phyloP scores from a whole-genome alignment of 169 alveolate species.

The Plasmodium malariae region DNA sequence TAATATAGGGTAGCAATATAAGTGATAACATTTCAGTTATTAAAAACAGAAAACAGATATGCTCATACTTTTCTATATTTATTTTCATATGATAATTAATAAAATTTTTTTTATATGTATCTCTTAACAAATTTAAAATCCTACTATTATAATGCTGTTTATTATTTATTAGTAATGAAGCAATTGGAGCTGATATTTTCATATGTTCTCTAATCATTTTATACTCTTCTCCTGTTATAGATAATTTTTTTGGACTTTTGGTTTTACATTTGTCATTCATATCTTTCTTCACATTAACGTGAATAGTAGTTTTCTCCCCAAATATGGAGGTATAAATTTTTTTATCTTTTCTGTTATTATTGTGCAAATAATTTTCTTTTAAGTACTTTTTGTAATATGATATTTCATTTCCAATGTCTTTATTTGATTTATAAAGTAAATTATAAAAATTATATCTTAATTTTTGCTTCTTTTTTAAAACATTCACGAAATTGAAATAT shows the following conservation, averaged over 20 bases:
- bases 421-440: slow-evolving; percentile 17
- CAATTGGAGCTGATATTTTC: neutral
- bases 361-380: slow-evolving; percentile 44
- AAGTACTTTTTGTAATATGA: slow-evolving; percentile 40
- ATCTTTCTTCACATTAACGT: slow-evolving; percentile 40
- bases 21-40: slow-evolving; percentile 66
- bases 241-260: slow-evolving; percentile 5
- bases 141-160: slow-evolving; percentile 52
- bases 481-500: slow-evolving; percentile 61
- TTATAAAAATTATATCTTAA: slow-evolving; percentile 41
- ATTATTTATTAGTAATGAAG: slow-evolving; percentile 16
- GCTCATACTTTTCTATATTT: slow-evolving; percentile 75
- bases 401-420: slow-evolving; percentile 65
- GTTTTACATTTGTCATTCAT: slow-evolving; percentile 23
- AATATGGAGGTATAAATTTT: slow-evolving; percentile 42
- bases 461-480: slow-evolving; percentile 55
- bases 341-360: slow-evolving; percentile 64
- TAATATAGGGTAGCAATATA: slow-evolving; percentile 46
- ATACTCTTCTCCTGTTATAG: slow-evolving; percentile 1
- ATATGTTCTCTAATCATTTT: slow-evolving; percentile 19
- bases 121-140: slow-evolving; percentile 60
- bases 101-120: slow-evolving; percentile 42
- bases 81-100: slow-evolving; percentile 49
- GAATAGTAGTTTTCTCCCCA: slow-evolving; percentile 22
- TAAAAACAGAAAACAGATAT: slow-evolving; percentile 46